A percentile compares a stretch with the other conserved stretches of the same genome.
These are phyloP conservation scores for Leccinum boreale DNA, from an alignment of 768 basidiomycete genomes.

Conservation along the genomic window DNA sequence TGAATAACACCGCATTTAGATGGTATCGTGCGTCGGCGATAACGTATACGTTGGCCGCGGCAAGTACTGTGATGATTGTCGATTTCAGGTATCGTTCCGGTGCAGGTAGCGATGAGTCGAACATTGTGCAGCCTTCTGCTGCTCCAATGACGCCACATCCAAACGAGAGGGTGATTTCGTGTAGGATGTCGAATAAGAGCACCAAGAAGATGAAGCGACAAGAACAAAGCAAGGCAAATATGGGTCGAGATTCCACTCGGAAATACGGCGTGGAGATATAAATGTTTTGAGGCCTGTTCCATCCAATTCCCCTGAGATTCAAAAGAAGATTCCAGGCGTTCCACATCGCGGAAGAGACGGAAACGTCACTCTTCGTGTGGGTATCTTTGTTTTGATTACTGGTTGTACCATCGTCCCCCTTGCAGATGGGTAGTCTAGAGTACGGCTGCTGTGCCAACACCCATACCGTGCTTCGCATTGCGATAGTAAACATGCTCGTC, in stretches of 20 bases:
- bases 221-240: slow-evolving; percentile 18
- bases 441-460: slow-evolving; percentile 12
- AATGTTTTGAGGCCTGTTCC: not conserved
- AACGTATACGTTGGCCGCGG: slow-evolving; percentile 44
- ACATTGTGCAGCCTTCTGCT: slow-evolving; percentile 35
- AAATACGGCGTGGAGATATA: slow-evolving; percentile 12
- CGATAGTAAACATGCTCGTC: slow-evolving; percentile 23
- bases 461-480: slow-evolving; percentile 27
- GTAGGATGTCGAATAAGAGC: slow-evolving; percentile 4
- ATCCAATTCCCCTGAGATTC: no score
- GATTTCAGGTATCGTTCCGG: slow-evolving; percentile 41
- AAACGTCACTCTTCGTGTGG: not conserved
- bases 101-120: slow-evolving; percentile 31
- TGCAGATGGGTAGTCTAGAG: slow-evolving; percentile 8
- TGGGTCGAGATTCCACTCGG: slow-evolving; percentile 16
- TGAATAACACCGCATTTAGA: slow-evolving; percentile 39
- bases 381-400: not conserved
- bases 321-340: slow-evolving; percentile 22
- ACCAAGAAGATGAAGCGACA: slow-evolving; percentile 4
- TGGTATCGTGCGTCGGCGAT: slow-evolving; percentile 44
- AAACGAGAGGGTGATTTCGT: slow-evolving; percentile 19
- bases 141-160: slow-evolving; percentile 39
- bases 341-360: slow-evolving; percentile 19
- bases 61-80: slow-evolving; percentile 38
- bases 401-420: not conserved